Conservation (phyloP, 2,329 filamentous ascomycete genomes). For the Colletotrichum nymphaeae region DNA sequence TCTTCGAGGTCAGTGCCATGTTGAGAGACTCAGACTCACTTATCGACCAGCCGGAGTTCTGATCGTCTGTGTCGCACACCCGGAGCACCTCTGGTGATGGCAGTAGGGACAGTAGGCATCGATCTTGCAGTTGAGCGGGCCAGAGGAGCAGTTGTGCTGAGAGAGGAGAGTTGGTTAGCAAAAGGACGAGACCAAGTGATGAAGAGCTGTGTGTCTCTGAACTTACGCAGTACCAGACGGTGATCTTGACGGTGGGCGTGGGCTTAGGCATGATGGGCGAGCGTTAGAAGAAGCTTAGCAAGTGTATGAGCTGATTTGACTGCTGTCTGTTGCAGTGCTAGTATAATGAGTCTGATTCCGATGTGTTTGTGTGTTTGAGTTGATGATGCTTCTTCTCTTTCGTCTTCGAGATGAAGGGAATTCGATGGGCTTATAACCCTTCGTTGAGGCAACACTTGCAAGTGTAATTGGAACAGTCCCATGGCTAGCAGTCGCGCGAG, state of each 20-base stretch:
- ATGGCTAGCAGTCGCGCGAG: background rate
- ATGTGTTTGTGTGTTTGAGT: background rate
- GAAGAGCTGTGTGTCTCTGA: background rate
- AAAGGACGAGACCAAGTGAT: too few species aligned
- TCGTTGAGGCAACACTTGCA: background rate
- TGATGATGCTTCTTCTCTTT: background rate
- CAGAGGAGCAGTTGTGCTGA: background rate
- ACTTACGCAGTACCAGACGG: constrained; percentile 12
- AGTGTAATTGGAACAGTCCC: background rate
- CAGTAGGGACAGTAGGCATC: background rate
- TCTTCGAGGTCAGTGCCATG: background rate
- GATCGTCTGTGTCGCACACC: background rate
- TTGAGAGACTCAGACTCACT: background rate
- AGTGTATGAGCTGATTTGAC: background rate
- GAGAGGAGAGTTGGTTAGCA: background rate
- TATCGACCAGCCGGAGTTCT: background rate
- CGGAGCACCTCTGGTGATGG: background rate
- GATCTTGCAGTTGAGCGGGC: background rate
- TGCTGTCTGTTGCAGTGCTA: too few species aligned
- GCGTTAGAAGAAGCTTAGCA: too few species aligned
- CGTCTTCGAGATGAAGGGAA: background rate
- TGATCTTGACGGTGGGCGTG: background rate
- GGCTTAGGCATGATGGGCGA: background rate
- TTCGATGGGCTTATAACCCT: background rate
- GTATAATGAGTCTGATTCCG: background rate